Conservation (phyloP, 768 basidiomycete species). For the Leccinum uliginosum region DNA sequence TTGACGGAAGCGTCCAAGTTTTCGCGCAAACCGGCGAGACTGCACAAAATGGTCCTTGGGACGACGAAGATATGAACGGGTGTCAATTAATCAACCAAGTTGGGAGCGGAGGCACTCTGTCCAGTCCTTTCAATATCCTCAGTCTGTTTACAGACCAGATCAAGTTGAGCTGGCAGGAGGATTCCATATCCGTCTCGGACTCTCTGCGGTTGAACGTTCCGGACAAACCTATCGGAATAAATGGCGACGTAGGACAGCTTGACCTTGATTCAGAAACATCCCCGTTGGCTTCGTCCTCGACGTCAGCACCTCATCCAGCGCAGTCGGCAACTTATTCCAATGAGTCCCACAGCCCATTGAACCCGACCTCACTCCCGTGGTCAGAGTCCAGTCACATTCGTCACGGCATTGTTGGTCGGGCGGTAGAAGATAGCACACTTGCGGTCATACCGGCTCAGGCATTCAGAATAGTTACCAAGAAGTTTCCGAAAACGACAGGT, state of each 20-base stretch:
- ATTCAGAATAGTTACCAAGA: slow-evolving; percentile 89
- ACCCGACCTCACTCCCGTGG: slow-evolving; percentile 18
- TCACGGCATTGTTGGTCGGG: slow-evolving; percentile 84
- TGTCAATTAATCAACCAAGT: slow-evolving; percentile 97
- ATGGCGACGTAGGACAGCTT: slow-evolving; percentile 65
- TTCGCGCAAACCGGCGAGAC: slow-evolving; percentile 68
- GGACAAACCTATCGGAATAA: slow-evolving; percentile 32
- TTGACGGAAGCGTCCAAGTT: slow-evolving; percentile 96
- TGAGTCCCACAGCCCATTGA: slow-evolving; percentile 10
- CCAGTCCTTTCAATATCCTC: slow-evolving; percentile 94
- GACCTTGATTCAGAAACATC: slow-evolving; percentile 37
- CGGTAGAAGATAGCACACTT: slow-evolving; percentile 89
- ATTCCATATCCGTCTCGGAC: slow-evolving; percentile 28
- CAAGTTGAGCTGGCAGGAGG: slow-evolving; percentile 88
- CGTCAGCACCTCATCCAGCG: slow-evolving; percentile 61
- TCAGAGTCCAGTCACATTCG: slow-evolving; percentile 38
- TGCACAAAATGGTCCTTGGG: slow-evolving; percentile 57
- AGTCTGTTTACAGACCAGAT: slow-evolving; percentile 95
- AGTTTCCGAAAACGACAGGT: slow-evolving; percentile 95
- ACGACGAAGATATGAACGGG: slow-evolving; percentile 87
- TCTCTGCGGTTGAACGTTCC: slow-evolving; percentile 22
- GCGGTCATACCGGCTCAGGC: slow-evolving; percentile 99
- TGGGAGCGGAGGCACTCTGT: slow-evolving; percentile 90
- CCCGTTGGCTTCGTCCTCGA: slow-evolving; percentile 52
- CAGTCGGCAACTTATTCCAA: slow-evolving; percentile 17